Base-by-base conservation (phyloP, 371 early-diverging fungal genomes). In the Mucor velutinosus region DNA sequence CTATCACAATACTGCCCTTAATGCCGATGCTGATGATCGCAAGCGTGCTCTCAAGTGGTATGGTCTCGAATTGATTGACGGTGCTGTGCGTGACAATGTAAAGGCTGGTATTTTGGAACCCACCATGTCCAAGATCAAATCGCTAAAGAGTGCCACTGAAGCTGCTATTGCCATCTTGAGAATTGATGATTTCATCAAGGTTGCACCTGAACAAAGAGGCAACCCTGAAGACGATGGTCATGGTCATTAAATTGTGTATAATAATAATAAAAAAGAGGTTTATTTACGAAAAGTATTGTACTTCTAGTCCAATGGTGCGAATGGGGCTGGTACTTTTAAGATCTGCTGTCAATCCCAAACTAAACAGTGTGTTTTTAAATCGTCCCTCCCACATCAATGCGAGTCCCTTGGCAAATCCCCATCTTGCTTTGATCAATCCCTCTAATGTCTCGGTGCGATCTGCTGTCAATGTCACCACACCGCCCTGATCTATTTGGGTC, bases 151-250 rank as follows among this genome's bases (percentile, higher is more conserved):
- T 30, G 99, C 99, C 33, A 99, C 99, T 41, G 99, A 99, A 82
- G 99, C 99, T 55, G 99, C 99, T 43, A 97, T 99, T 74, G 94
- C 98, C 67, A 94, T 99, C 67, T 86, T 99, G 66, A 92, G 99
- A 74, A 99, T 99, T 71, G 99, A 99, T 76, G 99, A 98, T 76
- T 94, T 97, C 93, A 98, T 98, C 83, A 97, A 95, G 85, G 83
- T 86, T 21, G 79, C 82, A 30, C 84, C 84, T 59, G 84, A 83
- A 57, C 80, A 60, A 58, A 69, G 72, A 67, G 71, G 76, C 35
- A 73, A 82, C 60, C 65, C 65, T 49, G 69, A 76, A 62, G 84
- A 82, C 65, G 86, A 86, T 79, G 86, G 82, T 1, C 86, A 85
- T 70, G 85, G 83, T 27, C 85, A 85, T 67, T 85, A 81, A 62